These are phyloP conservation scores for Candida ipomoeae DNA, from an alignment of 805 yeast species.

Conservation along the genomic window DNA sequence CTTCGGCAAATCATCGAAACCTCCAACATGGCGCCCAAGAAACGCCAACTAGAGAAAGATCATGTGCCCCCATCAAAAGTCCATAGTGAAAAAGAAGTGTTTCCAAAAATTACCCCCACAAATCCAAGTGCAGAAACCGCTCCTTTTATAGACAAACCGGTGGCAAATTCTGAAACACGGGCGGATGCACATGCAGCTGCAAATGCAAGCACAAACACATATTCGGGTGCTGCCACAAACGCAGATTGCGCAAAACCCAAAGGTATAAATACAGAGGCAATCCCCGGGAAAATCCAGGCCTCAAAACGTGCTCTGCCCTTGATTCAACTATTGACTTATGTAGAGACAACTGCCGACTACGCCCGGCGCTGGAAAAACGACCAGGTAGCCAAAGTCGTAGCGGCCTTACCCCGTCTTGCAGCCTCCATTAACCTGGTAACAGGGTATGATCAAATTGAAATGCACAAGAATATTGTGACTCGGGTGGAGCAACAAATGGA, in stretches of 20 bases:
- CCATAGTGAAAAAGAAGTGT: background rate
- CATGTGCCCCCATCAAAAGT: background rate
- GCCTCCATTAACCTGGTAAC: conserved; percentile 71
- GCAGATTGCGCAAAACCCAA: background rate
- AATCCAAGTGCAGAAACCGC: background rate
- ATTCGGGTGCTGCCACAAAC: conserved; percentile 3
- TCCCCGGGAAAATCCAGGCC: background rate
- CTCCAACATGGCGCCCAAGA: conserved; percentile 29
- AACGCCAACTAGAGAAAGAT: conserved; percentile 4
- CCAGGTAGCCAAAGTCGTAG: background rate
- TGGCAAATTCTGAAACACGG: background rate
- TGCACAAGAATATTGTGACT: conserved; percentile 59
- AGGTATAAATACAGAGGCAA: background rate
- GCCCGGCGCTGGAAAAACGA: background rate
- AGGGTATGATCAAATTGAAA: conserved; percentile 80
- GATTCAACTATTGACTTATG: background rate
- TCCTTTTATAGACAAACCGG: conserved; percentile 3
- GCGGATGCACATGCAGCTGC: background rate
- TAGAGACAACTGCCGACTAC: background rate
- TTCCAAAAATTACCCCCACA: background rate
- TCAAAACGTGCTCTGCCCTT: background rate
- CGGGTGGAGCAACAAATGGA: conserved; percentile 49
- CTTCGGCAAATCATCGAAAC: conserved; percentile 31
- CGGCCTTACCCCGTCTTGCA: conserved; percentile 1
- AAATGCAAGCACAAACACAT: conserved; percentile 10